phyloP scores from a whole-genome alignment of 306 rosid genomes.

The Canavalia gladiata region DNA sequence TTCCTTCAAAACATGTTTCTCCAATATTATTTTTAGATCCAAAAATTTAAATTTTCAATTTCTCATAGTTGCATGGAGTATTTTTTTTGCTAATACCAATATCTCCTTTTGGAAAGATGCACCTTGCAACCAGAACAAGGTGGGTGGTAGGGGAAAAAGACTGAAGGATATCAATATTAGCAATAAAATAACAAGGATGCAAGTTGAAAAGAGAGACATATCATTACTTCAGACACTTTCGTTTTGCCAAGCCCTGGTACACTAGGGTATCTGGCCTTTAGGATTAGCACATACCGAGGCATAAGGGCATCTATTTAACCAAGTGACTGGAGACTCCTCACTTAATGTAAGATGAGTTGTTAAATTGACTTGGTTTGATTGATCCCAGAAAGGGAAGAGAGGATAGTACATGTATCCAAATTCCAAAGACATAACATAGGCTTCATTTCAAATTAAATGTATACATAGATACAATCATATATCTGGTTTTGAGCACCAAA shows the following conservation, averaged over 20 bases:
- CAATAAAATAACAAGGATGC: slow-evolving; percentile 12
- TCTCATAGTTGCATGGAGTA: neutral
- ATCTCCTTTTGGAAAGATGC: slow-evolving; percentile 8
- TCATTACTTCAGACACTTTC: slow-evolving; percentile 2
- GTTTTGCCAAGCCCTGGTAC: neutral
- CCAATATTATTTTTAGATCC: neutral
- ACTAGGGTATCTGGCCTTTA: neutral
- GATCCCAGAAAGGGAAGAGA: neutral
- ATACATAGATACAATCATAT: slow-evolving; percentile 11
- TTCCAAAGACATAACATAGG: neutral
- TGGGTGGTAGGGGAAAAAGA: neutral
- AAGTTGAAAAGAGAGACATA: neutral
- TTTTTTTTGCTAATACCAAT: neutral
- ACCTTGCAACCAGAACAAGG: slow-evolving; percentile 1
- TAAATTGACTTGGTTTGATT: slow-evolving; percentile 6
- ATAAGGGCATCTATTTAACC: slow-evolving; percentile 6
- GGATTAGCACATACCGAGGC: neutral
- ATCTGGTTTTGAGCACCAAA: slow-evolving; percentile 22
- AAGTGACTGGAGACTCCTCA: slow-evolving; percentile 26
- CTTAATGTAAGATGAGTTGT: neutral
- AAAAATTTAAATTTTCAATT: neutral
- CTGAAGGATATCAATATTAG: neutral
- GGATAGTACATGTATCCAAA: slow-evolving; percentile 8
- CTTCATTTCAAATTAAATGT: slow-evolving; percentile 24
- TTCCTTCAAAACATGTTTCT: slow-evolving; percentile 31